A percentile compares a stretch with the other conserved stretches of the same genome.
phyloP scores from a whole-genome alignment of 495 filamentous ascomycete genomes.

The Jackrogersella minutella region DNA sequence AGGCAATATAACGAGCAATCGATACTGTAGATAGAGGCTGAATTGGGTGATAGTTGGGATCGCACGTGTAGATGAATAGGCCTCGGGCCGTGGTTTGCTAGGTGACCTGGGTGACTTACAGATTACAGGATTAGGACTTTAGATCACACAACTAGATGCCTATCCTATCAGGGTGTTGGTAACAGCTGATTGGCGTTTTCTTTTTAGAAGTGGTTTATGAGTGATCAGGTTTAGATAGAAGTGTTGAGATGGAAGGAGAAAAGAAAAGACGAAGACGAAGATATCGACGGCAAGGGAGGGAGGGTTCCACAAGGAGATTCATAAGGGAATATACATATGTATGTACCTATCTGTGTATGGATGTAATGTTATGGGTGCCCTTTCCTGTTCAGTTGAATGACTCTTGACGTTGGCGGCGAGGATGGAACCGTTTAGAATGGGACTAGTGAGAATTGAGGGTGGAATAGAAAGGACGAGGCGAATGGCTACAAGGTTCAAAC shows the following conservation, averaged over 20 bases:
- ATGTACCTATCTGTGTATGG: no score
- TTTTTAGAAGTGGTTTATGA: neutral
- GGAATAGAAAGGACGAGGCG: conserved; percentile 39
- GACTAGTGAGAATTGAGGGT: conserved; percentile 12
- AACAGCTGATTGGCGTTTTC: neutral
- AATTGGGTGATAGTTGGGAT: conserved; percentile 21
- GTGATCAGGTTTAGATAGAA: conserved; percentile 10
- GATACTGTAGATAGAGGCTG: conserved; percentile 18
- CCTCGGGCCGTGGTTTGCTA: conserved; percentile 35
- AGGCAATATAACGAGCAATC: conserved; percentile 34
- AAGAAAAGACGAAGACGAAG: neutral
- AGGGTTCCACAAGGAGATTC: conserved; percentile 32
- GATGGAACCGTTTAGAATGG: conserved; percentile 38
- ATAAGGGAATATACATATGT: no score
- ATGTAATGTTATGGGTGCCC: no score
- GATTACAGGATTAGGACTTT: neutral
- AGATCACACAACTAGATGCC: conserved; percentile 13
- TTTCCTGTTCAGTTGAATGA: conserved; percentile 25
- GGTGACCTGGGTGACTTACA: conserved; percentile 40
- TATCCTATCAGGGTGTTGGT: conserved; percentile 6
- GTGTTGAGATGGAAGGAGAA: neutral
- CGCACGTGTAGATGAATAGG: conserved; percentile 21
- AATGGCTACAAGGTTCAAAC: conserved; percentile 22
- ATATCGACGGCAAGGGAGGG: conserved; percentile 12
- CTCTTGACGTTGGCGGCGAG: conserved; percentile 38